Evolutionary conservation across 495 filamentous ascomycete species (phyloP).

Genomic region (Hapsidospora chrysogenum): DNA sequence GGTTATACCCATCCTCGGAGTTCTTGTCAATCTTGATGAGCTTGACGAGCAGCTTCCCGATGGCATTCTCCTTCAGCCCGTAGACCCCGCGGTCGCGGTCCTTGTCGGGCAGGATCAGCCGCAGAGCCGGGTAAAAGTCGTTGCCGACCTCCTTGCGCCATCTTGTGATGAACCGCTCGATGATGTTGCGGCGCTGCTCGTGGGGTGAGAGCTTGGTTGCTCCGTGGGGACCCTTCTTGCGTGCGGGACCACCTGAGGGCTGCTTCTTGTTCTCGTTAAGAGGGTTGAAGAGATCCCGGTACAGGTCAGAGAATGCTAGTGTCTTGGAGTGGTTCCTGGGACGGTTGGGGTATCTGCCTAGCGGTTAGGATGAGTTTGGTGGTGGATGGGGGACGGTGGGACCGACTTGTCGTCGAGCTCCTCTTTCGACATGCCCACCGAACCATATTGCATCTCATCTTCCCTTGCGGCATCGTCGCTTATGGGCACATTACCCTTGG

Average conservation of each 20-base stretch:
- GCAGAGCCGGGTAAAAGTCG: constrained; percentile 86
- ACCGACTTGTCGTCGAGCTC: constrained; percentile 1
- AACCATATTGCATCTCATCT: constrained; percentile 2
- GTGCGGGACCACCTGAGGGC: constrained; percentile 35
- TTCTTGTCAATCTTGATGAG: constrained; percentile 86
- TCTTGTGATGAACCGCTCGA: constrained; percentile 73
- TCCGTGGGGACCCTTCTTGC: constrained; percentile 41
- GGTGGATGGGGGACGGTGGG: not conserved
- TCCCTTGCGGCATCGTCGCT: not conserved
- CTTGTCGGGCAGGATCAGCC: constrained; percentile 84
- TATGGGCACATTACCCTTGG: too few species aligned
- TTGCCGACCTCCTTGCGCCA: constrained; percentile 80
- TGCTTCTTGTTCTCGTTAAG: constrained; percentile 72
- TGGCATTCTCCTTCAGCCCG: constrained; percentile 81
- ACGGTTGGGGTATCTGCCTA: constrained; percentile 61
- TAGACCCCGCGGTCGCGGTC: constrained; percentile 90
- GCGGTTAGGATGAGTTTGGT: not conserved
- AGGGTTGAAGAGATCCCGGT: constrained; percentile 66
- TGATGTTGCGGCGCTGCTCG: constrained; percentile 69
- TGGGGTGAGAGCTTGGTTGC: constrained; percentile 49
- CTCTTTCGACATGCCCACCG: not conserved
- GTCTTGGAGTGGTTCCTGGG: constrained; percentile 67
- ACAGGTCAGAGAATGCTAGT: constrained; percentile 69
- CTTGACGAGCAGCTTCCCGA: constrained; percentile 75
- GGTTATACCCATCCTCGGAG: constrained; percentile 68